Evolutionary conservation across 495 filamentous ascomycete genomes (phyloP).

Genomic region (Neurospora africana): DNA sequence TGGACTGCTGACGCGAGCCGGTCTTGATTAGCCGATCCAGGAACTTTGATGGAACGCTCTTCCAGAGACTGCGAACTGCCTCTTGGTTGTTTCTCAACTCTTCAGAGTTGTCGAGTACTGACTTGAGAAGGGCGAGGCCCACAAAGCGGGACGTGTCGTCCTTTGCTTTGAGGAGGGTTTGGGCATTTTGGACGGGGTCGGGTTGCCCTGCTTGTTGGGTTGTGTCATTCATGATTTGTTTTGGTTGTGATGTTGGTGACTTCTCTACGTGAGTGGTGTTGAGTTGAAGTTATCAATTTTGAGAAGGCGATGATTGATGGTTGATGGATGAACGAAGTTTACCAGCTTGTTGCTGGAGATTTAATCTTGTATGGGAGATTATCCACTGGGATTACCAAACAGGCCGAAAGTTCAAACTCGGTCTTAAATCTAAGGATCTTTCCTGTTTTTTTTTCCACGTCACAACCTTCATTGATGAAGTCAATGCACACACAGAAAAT

Average conservation of each 20-base stretch:
- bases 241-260: not conserved
- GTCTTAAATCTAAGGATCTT: not conserved
- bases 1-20: constrained; percentile 16
- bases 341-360: not conserved
- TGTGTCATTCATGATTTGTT: constrained; percentile 7
- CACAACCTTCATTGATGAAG: not conserved
- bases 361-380: not conserved
- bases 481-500: not conserved
- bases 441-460: not conserved
- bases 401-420: not conserved
- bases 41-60: constrained; percentile 46
- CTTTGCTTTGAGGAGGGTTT: constrained; percentile 40
- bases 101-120: constrained; percentile 45
- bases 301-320: not conserved
- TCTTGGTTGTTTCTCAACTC: constrained; percentile 32
- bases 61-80: constrained; percentile 35
- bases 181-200: constrained; percentile 28
- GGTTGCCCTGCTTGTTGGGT: constrained; percentile 1
- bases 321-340: not conserved
- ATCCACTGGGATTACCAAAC: not conserved
- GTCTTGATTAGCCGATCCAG: constrained; percentile 49
- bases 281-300: not conserved
- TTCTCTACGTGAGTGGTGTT: not conserved
- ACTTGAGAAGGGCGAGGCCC: constrained; percentile 52
- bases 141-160: constrained; percentile 58